A percentile compares a stretch with the other conserved stretches of the same genome.
These are phyloP conservation scores for Neonectria sp. DNA, from an alignment of 2,329 filamentous ascomycete species.

Conservation along the genomic window DNA sequence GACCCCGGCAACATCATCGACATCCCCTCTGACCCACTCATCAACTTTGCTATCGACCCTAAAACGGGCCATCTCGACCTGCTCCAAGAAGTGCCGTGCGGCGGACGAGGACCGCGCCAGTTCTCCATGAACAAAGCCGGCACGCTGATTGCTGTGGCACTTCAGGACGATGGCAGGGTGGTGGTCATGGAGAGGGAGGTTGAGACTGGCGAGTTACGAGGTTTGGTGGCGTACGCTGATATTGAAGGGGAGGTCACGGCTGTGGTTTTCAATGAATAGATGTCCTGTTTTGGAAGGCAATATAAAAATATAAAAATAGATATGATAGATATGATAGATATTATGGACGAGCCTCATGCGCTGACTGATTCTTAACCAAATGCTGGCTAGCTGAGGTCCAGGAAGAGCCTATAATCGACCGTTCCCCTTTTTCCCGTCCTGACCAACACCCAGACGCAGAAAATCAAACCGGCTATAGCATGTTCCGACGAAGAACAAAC, in stretches of 20 bases:
- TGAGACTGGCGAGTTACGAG: constrained; percentile 69
- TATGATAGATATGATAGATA: neutral
- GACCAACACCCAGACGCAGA: neutral
- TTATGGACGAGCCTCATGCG: neutral
- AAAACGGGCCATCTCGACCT: constrained; percentile 69
- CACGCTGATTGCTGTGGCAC: constrained; percentile 74
- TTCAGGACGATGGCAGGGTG: constrained; percentile 74
- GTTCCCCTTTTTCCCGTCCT: neutral
- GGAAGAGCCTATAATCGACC: neutral
- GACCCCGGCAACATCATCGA: constrained; percentile 58
- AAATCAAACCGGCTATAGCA: neutral
- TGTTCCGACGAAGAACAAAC: neutral
- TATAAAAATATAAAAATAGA: neutral
- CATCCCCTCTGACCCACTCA: constrained; percentile 74
- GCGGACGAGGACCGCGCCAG: constrained; percentile 76
- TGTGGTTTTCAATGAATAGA: constrained; percentile 63
- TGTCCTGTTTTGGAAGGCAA: neutral
- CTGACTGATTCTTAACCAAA: neutral
- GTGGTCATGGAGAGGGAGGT: constrained; percentile 74
- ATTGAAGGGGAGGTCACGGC: constrained; percentile 63
- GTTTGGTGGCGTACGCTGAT: constrained; percentile 59
- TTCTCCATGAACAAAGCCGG: constrained; percentile 78
- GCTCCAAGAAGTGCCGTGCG: constrained; percentile 72
- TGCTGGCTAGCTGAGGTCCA: neutral
- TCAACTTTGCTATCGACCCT: constrained; percentile 71